phyloP scores from a whole-genome alignment of 345 rosid genomes.

The Linum usitatissimum region DNA sequence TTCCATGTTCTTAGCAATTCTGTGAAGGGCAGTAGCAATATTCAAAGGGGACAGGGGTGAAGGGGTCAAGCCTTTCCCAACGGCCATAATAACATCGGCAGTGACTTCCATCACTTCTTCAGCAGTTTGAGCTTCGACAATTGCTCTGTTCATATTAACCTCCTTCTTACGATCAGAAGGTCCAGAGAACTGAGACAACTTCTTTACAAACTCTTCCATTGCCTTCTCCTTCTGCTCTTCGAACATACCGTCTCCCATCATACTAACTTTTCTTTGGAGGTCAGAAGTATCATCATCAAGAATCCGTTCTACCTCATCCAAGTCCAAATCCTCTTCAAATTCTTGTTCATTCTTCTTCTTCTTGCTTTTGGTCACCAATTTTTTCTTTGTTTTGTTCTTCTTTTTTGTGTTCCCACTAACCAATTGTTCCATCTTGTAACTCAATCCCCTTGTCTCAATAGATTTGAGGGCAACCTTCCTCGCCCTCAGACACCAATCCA shows the following conservation, averaged over 20 bases:
- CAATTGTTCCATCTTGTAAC: constrained; percentile 39
- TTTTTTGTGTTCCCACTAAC: constrained; percentile 48
- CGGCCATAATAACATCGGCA: constrained; percentile 64
- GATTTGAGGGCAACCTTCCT: constrained; percentile 62
- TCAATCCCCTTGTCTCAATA: constrained; percentile 65
- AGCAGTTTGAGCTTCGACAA: constrained; percentile 74
- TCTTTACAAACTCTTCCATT: constrained; percentile 55
- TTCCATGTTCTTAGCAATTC: constrained; percentile 95
- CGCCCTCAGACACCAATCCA: constrained; percentile 93
- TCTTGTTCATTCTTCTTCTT: constrained; percentile 25
- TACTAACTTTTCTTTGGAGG: constrained; percentile 40
- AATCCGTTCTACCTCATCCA: constrained; percentile 14
- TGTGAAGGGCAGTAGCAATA: constrained; percentile 74
- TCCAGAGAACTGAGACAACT: constrained; percentile 61
- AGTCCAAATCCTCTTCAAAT: constrained; percentile 18
- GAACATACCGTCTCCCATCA: constrained; percentile 61
- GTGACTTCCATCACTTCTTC: constrained; percentile 60
- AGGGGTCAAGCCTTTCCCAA: constrained; percentile 81
- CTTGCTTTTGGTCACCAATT: constrained; percentile 20
- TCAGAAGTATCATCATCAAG: constrained; percentile 22
- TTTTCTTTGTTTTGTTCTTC: constrained; percentile 36
- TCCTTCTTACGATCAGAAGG: constrained; percentile 71
- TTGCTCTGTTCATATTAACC: constrained; percentile 55
- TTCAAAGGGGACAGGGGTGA: constrained; percentile 79
- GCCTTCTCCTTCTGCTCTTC: constrained; percentile 50